These are phyloP conservation scores for Candida smagusa DNA, from an alignment of 1,139 yeast species.

Conservation along the genomic window DNA sequence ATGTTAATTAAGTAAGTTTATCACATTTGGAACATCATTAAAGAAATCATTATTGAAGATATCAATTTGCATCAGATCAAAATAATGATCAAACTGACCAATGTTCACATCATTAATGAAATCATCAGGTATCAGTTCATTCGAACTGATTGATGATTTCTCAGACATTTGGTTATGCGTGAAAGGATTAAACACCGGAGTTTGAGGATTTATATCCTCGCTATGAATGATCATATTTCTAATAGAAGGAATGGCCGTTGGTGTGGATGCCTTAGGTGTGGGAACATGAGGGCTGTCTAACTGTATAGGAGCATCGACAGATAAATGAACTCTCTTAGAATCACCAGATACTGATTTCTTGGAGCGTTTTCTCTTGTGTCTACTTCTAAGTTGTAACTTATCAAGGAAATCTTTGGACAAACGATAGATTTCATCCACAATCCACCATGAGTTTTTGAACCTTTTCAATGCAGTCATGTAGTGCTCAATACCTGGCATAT, in stretches of 20 bases:
- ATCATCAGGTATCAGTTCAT: slow-evolving; percentile 4
- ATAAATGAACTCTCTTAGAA: not conserved
- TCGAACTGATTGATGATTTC: slow-evolving; percentile 1
- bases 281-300: slow-evolving; percentile 1
- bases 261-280: not conserved
- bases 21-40: slow-evolving; percentile 25
- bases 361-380: slow-evolving; percentile 6
- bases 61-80: slow-evolving; percentile 29
- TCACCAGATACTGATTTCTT: not conserved
- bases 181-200: slow-evolving; percentile 2
- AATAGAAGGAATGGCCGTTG: slow-evolving; percentile 12
- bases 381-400: slow-evolving; percentile 14
- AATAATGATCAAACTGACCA: slow-evolving; percentile 19
- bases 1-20: slow-evolving; percentile 13
- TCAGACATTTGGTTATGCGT: slow-evolving; percentile 1
- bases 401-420: slow-evolving; percentile 22
- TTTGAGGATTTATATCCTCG: not conserved
- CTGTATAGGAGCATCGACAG: not conserved
- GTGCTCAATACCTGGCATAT: slow-evolving; percentile 13
- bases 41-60: slow-evolving; percentile 30
- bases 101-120: slow-evolving; percentile 4
- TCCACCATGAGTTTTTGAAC: slow-evolving; percentile 26
- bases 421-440: slow-evolving; percentile 27
- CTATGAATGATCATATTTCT: slow-evolving; percentile 10
- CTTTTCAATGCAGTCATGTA: slow-evolving; percentile 20